These are phyloP conservation scores for Collybia sordida DNA, from an alignment of 768 basidiomycete genomes.

Conservation along the genomic window DNA sequence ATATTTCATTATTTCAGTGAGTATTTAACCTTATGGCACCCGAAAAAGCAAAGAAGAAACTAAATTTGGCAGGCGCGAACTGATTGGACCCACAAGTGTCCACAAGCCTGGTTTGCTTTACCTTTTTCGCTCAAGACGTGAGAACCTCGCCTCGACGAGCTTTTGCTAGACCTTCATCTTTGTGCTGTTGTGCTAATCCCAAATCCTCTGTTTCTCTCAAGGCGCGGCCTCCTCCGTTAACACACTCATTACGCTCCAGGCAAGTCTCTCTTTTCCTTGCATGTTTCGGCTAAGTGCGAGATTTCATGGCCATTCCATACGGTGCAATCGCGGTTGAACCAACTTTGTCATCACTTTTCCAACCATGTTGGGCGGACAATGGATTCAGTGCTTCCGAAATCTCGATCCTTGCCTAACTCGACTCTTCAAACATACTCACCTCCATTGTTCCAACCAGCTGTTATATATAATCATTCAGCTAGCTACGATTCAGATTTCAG, in stretches of 20 bases:
- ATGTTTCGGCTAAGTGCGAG: conserved; percentile 8
- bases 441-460: conserved; percentile 31
- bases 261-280: conserved; percentile 5
- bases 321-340: conserved; percentile 2
- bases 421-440: conserved; percentile 13
- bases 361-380: conserved; percentile 20
- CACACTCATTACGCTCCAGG: conserved; percentile 47
- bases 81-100: conserved; percentile 55
- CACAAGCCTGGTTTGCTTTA: conserved; percentile 42
- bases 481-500: conserved; percentile 17
- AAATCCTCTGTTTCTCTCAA: conserved; percentile 28
- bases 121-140: conserved; percentile 33
- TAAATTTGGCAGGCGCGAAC: conserved; percentile 33
- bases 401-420: conserved; percentile 17
- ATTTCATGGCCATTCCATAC: not conserved
- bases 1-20: conserved; percentile 22
- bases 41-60: conserved; percentile 16
- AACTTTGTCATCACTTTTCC: conserved; percentile 6
- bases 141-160: conserved; percentile 34
- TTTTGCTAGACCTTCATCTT: conserved; percentile 13
- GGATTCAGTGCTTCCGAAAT: conserved; percentile 16
- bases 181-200: conserved; percentile 14
- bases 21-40: conserved; percentile 8
- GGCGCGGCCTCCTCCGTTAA: conserved; percentile 74
- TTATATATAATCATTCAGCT: conserved; percentile 26